Evolutionary conservation across 73 alveolate genomes (phyloP), one percentile per base, ranked within the genome.

Genomic region (Halteria grandinella): DNA sequence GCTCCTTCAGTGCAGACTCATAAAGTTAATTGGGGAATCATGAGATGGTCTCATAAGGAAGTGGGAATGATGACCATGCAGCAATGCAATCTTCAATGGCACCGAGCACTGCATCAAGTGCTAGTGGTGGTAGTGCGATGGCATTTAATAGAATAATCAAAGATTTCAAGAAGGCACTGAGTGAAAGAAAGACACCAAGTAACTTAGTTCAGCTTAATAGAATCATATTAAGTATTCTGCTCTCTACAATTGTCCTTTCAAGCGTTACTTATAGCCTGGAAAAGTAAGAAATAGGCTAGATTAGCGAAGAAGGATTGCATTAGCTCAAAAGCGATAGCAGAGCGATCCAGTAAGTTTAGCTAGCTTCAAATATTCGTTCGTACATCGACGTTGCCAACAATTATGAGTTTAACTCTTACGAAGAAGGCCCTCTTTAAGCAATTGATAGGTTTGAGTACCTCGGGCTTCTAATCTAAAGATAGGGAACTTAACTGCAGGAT

Each of bases 141-240:
- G n/a, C n/a, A n/a, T 66, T 66, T 47, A 66, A 66, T 44, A 66
- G 47, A 44, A 33, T 66, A 5, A 18, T 66, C n/a, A 44, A 66
- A 25, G 80, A 66, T 66, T 66, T 66, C 29, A 66, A 66, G 39
- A 66, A 66, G 33, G 66, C 66, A 11, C 14, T 66, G 1, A 66
- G 80, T 2, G 80, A 66, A 45, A 66, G 66, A 44, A 66, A 66
- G 31, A 66, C 66, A 7, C 80, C 80, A 17, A 21, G 15, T 31
- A 20, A 6, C 28, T 33, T 66, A 1, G 45, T 47, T 1, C 17
- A 44, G 23, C 52, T 66, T 1, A 51, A 66, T 45, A 43, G 66
- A 47, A 15, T 66, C 17, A 66, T 66, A 10, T 2, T 44, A 1
- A 1, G 28, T 5, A 25, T 66, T 23, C 6, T 25, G 28, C 6